A percentile compares a stretch with the other conserved stretches of the same genome.
These are phyloP conservation scores for Fusarium multiceps DNA, from an alignment of 2,329 filamentous ascomycete species.

Conservation along the genomic window DNA sequence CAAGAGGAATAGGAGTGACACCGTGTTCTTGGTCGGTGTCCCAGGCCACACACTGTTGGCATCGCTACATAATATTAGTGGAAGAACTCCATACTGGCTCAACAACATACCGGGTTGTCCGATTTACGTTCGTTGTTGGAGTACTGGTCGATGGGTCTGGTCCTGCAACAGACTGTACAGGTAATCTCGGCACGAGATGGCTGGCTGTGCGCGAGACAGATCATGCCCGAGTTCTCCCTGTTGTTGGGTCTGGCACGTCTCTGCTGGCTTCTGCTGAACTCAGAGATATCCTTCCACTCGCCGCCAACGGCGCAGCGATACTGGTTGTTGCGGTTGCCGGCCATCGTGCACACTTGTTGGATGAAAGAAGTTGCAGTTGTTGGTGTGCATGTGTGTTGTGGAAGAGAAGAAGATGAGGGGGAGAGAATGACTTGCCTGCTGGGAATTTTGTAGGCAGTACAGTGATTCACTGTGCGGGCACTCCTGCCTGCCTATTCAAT, in stretches of 20 bases:
- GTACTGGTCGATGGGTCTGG: constrained; percentile 47
- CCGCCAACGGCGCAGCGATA: constrained; percentile 52
- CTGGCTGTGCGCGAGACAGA: constrained; percentile 50
- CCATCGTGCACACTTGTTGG: background rate
- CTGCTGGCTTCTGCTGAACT: constrained; percentile 51
- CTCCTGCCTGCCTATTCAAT: background rate
- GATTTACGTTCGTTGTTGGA: constrained; percentile 44
- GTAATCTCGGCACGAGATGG: constrained; percentile 41
- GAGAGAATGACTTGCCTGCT: background rate
- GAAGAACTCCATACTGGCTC: background rate
- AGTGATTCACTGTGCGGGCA: background rate
- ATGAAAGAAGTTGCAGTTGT: background rate
- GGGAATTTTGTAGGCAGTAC: background rate
- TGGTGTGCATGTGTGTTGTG: background rate
- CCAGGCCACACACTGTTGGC: constrained; percentile 52
- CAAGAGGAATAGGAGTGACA: constrained; percentile 46
- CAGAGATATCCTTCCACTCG: constrained; percentile 50
- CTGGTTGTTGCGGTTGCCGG: constrained; percentile 39
- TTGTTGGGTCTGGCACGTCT: background rate
- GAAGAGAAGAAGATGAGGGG: no score
- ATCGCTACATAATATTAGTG: constrained; percentile 46
- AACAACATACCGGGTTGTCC: constrained; percentile 48
- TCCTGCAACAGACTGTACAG: constrained; percentile 49
- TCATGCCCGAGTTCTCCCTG: constrained; percentile 50
- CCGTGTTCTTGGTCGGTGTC: constrained; percentile 50